Conservation (phyloP, 345 rosid species). For the Sapria himalayana region DNA sequence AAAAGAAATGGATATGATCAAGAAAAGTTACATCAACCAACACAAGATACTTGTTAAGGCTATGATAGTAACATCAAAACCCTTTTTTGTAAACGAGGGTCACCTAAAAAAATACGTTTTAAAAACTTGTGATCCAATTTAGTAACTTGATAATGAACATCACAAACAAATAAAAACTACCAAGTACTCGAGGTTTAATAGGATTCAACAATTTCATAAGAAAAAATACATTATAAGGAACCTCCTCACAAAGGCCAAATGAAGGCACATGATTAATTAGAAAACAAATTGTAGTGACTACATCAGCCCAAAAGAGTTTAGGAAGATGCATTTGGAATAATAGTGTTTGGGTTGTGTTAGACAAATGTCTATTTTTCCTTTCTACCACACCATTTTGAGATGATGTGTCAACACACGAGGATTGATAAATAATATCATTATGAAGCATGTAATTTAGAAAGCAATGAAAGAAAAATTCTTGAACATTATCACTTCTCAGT, state of each 20-base stretch:
- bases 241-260: not conserved
- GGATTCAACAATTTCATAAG: not conserved
- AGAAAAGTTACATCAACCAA: not conserved
- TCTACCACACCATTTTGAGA: slow-evolving; percentile 4
- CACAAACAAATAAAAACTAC: slow-evolving; percentile 4
- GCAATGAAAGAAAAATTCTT: not conserved
- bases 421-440: slow-evolving; percentile 4
- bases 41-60: not conserved
- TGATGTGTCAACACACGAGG: slow-evolving; percentile 5
- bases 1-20: not conserved
- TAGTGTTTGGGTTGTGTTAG: not conserved
- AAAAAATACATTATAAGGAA: not conserved
- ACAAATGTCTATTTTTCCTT: not conserved
- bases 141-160: too few species aligned
- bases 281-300: not conserved
- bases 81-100: not conserved
- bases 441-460: slow-evolving; percentile 1
- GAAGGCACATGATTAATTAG: slow-evolving; percentile 4
- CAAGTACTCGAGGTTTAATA: not conserved
- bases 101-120: not conserved
- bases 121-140: not conserved
- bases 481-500: not conserved
- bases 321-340: not conserved
- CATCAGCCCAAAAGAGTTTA: slow-evolving; percentile 3
- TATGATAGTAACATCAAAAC: not conserved